These are phyloP conservation scores for Atalantia buxifolia DNA, from an alignment of 345 rosid genomes.

Conservation along the genomic window DNA sequence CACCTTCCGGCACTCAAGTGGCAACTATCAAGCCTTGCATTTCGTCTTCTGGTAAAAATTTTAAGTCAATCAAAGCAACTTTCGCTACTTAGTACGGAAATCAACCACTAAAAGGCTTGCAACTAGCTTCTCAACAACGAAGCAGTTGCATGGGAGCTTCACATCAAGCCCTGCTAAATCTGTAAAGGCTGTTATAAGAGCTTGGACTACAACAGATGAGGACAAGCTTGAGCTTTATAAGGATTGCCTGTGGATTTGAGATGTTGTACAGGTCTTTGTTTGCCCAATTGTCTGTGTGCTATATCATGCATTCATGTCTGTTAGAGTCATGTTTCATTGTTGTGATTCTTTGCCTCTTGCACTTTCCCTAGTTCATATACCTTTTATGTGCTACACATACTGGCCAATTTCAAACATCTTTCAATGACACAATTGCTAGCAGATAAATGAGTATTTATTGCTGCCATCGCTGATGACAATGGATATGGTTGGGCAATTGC, in stretches of 20 bases:
- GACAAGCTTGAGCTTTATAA: constrained; percentile 24
- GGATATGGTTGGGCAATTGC: constrained; percentile 82
- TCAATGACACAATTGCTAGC: constrained; percentile 5
- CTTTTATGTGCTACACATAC: too few relatives aligned
- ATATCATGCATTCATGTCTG: neutral
- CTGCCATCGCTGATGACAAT: constrained; percentile 68
- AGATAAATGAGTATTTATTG: constrained; percentile 68
- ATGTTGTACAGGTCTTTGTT: constrained; percentile 21
- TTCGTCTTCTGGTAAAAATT: constrained; percentile 18
- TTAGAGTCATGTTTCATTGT: neutral
- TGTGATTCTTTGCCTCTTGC: neutral
- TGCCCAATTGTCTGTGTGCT: neutral
- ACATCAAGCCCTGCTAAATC: constrained; percentile 15
- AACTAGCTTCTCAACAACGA: constrained; percentile 32
- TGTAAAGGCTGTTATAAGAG: constrained; percentile 26
- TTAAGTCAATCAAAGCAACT: constrained; percentile 13
- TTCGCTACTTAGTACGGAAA: constrained; percentile 16
- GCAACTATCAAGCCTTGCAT: constrained; percentile 34
- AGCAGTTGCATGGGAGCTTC: constrained; percentile 23
- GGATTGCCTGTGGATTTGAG: constrained; percentile 60
- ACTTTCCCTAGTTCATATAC: too few relatives aligned
- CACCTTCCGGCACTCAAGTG: constrained; percentile 30
- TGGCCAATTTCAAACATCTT: neutral
- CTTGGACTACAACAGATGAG: constrained; percentile 31
- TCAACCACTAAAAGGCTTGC: constrained; percentile 35